phyloP scores from a whole-genome alignment of 2,329 filamentous ascomycete genomes.

The Phialocephala sp. region DNA sequence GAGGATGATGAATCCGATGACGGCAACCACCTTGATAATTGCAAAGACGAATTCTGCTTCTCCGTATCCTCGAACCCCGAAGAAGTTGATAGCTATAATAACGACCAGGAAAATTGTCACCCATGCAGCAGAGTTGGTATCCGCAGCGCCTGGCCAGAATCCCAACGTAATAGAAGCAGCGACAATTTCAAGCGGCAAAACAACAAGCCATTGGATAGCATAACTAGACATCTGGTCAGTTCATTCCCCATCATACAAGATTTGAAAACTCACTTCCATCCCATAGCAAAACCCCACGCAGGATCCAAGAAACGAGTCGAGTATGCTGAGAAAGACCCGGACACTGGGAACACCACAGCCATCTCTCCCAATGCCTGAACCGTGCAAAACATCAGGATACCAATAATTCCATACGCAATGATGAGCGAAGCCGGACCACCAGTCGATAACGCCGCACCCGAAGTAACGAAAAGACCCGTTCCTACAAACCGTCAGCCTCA shows the following conservation, averaged over 20 bases:
- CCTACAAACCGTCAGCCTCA: conserved; percentile 59
- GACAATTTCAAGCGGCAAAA: conserved; percentile 80
- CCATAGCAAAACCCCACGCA: conserved; percentile 94
- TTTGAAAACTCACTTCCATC: conserved; percentile 72
- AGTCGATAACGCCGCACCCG: conserved; percentile 37
- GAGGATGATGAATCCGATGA: conserved; percentile 68
- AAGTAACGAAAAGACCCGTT: conserved; percentile 44
- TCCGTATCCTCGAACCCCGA: conserved; percentile 85
- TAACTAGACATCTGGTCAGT: conserved; percentile 45
- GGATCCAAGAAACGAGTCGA: conserved; percentile 93
- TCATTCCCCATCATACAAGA: conserved; percentile 46
- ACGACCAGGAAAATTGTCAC: conserved; percentile 79
- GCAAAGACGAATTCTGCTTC: conserved; percentile 89
- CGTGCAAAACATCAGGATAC: conserved; percentile 81
- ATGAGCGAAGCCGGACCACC: conserved; percentile 46
- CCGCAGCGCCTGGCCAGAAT: conserved; percentile 66
- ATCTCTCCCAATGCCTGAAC: conserved; percentile 91
- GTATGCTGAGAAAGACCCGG: conserved; percentile 89
- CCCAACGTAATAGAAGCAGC: conserved; percentile 82
- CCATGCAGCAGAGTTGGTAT: conserved; percentile 66
- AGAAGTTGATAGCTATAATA: conserved; percentile 83
- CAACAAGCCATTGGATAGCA: conserved; percentile 82
- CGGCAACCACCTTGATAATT: conserved; percentile 77
- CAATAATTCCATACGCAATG: conserved; percentile 41
- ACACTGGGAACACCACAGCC: conserved; percentile 88